Percentiles rank a stretch among this genome's conserved stretches.
phyloP scores from a whole-genome alignment of 495 filamentous ascomycete species.

The Oidiodendron maius region DNA sequence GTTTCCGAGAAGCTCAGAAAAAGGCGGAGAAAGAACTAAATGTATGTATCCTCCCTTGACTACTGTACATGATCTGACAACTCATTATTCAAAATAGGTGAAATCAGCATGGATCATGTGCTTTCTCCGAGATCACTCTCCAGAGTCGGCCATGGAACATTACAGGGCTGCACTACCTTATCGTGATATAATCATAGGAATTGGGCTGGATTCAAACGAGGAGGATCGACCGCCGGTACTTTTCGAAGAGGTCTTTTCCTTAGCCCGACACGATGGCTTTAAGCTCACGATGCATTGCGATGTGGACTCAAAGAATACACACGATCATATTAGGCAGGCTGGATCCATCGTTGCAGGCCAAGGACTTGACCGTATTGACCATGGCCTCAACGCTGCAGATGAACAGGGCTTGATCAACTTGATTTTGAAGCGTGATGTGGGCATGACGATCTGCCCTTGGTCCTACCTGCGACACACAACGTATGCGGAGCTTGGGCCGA shows the following conservation, averaged over 20 bases:
- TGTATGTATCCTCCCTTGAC: slow-evolving; percentile 30
- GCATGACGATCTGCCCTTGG: slow-evolving; percentile 65
- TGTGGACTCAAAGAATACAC: slow-evolving; percentile 67
- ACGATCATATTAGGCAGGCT: slow-evolving; percentile 55
- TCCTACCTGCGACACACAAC: slow-evolving; percentile 62
- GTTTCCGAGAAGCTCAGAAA: slow-evolving; percentile 50
- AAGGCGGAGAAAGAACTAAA: slow-evolving; percentile 55
- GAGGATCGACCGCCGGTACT: slow-evolving; percentile 53
- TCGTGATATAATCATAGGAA: slow-evolving; percentile 45
- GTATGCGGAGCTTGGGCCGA: slow-evolving; percentile 46
- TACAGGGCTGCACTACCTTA: slow-evolving; percentile 42
- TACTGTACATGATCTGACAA: neutral
- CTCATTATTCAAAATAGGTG: too few species aligned
- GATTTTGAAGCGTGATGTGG: slow-evolving; percentile 43
- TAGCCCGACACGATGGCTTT: slow-evolving; percentile 44
- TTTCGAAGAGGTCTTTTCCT: slow-evolving; percentile 50
- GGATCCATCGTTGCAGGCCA: slow-evolving; percentile 46
- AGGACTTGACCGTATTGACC: slow-evolving; percentile 51
- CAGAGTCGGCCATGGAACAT: slow-evolving; percentile 38
- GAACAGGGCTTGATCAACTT: slow-evolving; percentile 49
- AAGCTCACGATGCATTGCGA: slow-evolving; percentile 52
- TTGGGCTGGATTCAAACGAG: slow-evolving; percentile 67
- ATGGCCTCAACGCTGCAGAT: slow-evolving; percentile 59
- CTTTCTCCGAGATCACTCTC: slow-evolving; percentile 64
- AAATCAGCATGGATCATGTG: slow-evolving; percentile 52